Evolutionary conservation across 371 early-diverging fungal genomes (phyloP).

Genomic region (Mucor circinelloides): DNA sequence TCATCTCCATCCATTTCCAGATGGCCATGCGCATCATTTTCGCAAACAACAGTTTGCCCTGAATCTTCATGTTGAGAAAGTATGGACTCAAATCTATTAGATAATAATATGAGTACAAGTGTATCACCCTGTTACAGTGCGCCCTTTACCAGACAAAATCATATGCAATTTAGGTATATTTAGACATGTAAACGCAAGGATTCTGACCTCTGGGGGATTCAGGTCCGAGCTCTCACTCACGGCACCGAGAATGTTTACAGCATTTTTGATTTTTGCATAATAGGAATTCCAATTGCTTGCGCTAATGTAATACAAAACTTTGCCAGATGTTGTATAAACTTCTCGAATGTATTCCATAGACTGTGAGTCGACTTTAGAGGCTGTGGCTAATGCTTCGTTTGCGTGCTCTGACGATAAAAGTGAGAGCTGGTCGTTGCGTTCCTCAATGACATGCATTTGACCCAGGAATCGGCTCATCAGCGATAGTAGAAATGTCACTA

Average conservation of each 20-base stretch:
- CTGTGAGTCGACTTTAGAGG: conserved; percentile 25
- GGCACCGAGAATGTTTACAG: conserved; percentile 26
- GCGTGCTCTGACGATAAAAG: conserved; percentile 31
- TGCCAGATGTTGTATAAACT: conserved; percentile 65
- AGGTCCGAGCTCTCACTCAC: conserved; percentile 26
- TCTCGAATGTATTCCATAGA: conserved; percentile 51
- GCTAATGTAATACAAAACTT: conserved; percentile 74
- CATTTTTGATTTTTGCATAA: conserved; percentile 60
- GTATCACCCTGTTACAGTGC: not conserved
- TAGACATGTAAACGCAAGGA: conserved; percentile 37
- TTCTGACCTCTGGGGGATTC: conserved; percentile 36
- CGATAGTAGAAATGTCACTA: conserved; percentile 66
- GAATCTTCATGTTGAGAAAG: conserved; percentile 66
- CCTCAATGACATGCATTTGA: conserved; percentile 45
- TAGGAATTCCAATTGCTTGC: conserved; percentile 82
- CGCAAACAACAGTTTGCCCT: conserved; percentile 69
- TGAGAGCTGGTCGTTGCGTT: conserved; percentile 48
- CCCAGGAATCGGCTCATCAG: conserved; percentile 66
- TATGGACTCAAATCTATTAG: conserved; percentile 61
- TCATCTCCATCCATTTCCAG: conserved; percentile 87
- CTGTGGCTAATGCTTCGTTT: conserved; percentile 29
- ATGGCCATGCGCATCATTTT: conserved; percentile 74
- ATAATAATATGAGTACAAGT: conserved; percentile 3
- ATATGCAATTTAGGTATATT: conserved; percentile 27
- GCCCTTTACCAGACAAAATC: conserved; percentile 36